Conservation (phyloP, 139 green algal species). For the Pseudopediastrum boryanum region DNA sequence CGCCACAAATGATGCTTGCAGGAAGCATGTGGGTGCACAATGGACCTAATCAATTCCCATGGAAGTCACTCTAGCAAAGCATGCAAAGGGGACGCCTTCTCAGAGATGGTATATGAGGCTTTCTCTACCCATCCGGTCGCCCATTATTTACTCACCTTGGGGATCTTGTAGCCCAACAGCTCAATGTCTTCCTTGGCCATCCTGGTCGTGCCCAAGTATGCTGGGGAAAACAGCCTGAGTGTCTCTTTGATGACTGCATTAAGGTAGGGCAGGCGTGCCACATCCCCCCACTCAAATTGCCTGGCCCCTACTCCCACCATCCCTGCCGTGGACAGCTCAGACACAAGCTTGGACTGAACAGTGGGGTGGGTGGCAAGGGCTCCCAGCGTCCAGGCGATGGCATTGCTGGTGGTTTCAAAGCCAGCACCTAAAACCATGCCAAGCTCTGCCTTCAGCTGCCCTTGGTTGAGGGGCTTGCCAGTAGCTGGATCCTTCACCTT, state of each 20-base stretch:
- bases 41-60: no score
- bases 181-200: not conserved
- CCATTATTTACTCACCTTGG: not conserved
- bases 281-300: not conserved
- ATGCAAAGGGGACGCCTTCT: no score
- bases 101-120: no score
- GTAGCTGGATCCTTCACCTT: not conserved
- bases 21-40: no score
- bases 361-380: not conserved
- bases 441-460: conserved; percentile 15
- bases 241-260: conserved; percentile 3
- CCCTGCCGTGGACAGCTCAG: conserved; percentile 8
- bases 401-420: conserved; percentile 20
- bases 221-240: conserved; percentile 4
- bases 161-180: not conserved
- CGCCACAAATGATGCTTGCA: no score
- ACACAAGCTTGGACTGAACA: not conserved
- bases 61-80: no score
- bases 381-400: not conserved
- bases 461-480: not conserved
- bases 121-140: no score
- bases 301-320: no score
- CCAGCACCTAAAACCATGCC: conserved; percentile 11
- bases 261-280: not conserved
- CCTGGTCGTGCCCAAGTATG: not conserved